These are phyloP conservation scores for Pseudohalonectria lignicola DNA, from an alignment of 2,329 filamentous ascomycete genomes.

Conservation along the genomic window DNA sequence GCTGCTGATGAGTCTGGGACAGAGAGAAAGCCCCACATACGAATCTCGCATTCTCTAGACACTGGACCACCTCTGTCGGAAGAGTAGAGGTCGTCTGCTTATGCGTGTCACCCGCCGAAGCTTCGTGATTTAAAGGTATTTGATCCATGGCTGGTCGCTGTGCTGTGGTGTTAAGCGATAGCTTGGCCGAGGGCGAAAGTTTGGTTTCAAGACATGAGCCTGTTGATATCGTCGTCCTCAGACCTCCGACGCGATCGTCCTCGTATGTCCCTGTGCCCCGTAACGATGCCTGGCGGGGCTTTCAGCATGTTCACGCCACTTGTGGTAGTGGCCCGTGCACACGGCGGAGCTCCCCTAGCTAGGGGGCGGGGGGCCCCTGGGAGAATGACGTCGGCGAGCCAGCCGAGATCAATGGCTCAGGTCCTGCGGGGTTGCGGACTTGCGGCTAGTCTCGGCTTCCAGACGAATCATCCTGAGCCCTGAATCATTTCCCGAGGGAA, in stretches of 20 bases:
- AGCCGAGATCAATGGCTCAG: too few species aligned
- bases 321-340: background rate
- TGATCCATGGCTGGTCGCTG: slow-evolving; percentile 51
- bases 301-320: too few species aligned
- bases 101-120: slow-evolving; percentile 62
- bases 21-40: slow-evolving; percentile 48
- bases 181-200: too few species aligned
- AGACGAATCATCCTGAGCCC: too few species aligned
- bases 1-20: slow-evolving; percentile 1
- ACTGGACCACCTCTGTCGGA: slow-evolving; percentile 77
- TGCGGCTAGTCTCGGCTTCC: slow-evolving; percentile 9
- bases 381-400: slow-evolving; percentile 3
- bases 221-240: too few species aligned
- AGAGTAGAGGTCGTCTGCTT: slow-evolving; percentile 59
- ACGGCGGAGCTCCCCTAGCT: too few species aligned
- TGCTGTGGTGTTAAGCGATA: too few species aligned
- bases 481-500: too few species aligned
- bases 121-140: slow-evolving; percentile 63
- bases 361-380: slow-evolving; percentile 1
- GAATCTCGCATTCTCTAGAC: slow-evolving; percentile 89
- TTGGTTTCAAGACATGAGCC: too few species aligned
- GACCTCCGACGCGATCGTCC: too few species aligned
- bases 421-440: slow-evolving; percentile 3
- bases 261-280: too few species aligned
- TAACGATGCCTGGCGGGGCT: too few species aligned